Evolutionary conservation across 345 rosid species (phyloP), one percentile per base, ranked within the genome.

Genomic region (Salix purpurea): DNA sequence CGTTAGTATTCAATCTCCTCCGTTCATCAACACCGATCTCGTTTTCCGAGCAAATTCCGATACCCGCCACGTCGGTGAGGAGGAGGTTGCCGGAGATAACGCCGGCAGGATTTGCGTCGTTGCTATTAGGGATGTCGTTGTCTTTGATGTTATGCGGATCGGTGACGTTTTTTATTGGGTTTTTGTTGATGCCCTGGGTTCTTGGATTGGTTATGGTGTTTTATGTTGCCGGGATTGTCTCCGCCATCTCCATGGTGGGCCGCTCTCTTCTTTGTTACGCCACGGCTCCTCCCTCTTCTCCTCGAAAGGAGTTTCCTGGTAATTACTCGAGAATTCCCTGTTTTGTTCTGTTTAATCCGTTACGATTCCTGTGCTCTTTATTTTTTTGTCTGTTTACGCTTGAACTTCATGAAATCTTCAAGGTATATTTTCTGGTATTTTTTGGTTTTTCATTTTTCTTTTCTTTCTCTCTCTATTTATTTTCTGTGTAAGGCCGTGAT

Each of bases 121-220:
- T 92, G 90, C 83, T 96, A 81, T 83, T 96, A 2, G 99, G 98
- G 71, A 82, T 88, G 10, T 93, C 97, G 4, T n/a, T 96, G 74
- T 78, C 94, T 7, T 77, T 96, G 83, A 93, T 96, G 94, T 77
- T 96, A 6, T 92, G 98, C 67, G 98, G 99, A 83, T 92, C 97
- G 58, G 88, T 96, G 66, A 92, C 99, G 65, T 93, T 96, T 86
- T 93, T 96, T 72, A 88, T 96, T 24, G 99, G 99, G 0, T 91
- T 96, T 71, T 82, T 96, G 77, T 70, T 96, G 91, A 88, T 96
- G 96, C 99, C 99, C 1, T 96, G 98, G 98, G 91, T 93, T 65
- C 52, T 96, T 2, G 95, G 94, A 74, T 85, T 96, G 73, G 77
- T 92, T 7, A 78, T 91, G 91, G 77, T 90, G 71, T 84, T 93